A percentile compares a stretch with the other conserved stretches of the same genome.
Evolutionary conservation across 306 rosid species (phyloP).

Genomic region (Cicer yamashitae): DNA sequence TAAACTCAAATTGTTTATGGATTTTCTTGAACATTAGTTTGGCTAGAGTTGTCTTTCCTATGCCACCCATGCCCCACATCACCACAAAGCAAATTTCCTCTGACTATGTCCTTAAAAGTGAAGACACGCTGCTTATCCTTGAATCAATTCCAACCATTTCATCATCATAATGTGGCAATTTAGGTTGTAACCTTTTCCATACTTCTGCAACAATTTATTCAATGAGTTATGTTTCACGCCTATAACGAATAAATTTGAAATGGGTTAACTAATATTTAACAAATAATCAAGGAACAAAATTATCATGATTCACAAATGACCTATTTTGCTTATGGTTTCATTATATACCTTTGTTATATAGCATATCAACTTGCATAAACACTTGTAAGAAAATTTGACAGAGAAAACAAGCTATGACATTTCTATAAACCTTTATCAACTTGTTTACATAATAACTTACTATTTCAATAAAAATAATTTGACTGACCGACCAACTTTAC

Average conservation of each 20-base stretch:
- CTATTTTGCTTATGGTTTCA: neutral
- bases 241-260: neutral
- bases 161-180: slow-evolving; percentile 25
- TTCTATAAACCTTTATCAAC: no score
- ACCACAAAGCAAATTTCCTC: slow-evolving; percentile 43
- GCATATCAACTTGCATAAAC: no score
- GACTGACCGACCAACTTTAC: no score
- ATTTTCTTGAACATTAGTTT: slow-evolving; percentile 35
- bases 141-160: slow-evolving; percentile 45
- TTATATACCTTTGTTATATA: neutral
- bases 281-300: no score
- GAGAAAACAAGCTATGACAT: no score
- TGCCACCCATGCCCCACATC: slow-evolving; percentile 48
- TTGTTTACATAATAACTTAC: no score
- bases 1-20: slow-evolving; percentile 33
- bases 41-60: slow-evolving; percentile 53
- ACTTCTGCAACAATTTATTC: slow-evolving; percentile 43
- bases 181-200: slow-evolving; percentile 27
- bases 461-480: no score
- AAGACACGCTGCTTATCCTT: neutral
- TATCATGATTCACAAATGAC: no score
- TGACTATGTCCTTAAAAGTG: slow-evolving; percentile 1
- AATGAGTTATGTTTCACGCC: slow-evolving; percentile 40
- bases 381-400: no score
- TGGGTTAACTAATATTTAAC: neutral